Percentiles rank a stretch among this genome's conserved stretches.
These are phyloP conservation scores for Lignosus rhinocerotis DNA, from an alignment of 1,284 basidiomycete species.

Conservation along the genomic window DNA sequence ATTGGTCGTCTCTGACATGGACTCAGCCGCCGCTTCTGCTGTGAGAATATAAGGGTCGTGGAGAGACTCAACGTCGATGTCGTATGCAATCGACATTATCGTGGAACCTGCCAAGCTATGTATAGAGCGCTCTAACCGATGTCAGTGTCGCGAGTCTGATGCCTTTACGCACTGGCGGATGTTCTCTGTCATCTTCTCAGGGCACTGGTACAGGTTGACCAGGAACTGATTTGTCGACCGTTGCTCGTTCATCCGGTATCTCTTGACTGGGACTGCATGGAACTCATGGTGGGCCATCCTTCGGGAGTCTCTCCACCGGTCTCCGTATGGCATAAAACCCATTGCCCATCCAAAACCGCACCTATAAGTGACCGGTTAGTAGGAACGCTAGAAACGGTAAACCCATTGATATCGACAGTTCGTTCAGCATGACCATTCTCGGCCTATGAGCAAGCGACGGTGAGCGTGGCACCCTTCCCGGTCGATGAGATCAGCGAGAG, in stretches of 20 bases:
- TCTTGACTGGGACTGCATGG: conserved; percentile 12
- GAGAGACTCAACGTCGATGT: conserved; percentile 27
- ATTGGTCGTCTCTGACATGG: conserved; percentile 18
- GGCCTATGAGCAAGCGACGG: conserved; percentile 34
- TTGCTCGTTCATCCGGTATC: conserved; percentile 14
- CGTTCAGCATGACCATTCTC: conserved; percentile 31
- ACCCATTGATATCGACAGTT: conserved; percentile 30
- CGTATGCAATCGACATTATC: conserved; percentile 31
- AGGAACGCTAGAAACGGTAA: too few relatives aligned
- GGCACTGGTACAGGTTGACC: conserved; percentile 29
- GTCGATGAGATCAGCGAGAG: neutral
- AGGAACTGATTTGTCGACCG: conserved; percentile 37
- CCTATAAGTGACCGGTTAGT: conserved; percentile 26
- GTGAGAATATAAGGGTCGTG: conserved; percentile 28
- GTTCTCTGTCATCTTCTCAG: conserved; percentile 26
- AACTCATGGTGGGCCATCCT: conserved; percentile 35
- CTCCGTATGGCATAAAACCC: conserved; percentile 39
- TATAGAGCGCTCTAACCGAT: neutral
- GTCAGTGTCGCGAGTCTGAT: neutral
- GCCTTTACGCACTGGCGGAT: conserved; percentile 27
- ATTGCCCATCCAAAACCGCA: conserved; percentile 41
- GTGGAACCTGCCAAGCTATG: conserved; percentile 25
- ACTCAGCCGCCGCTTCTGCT: conserved; percentile 27
- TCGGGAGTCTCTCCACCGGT: conserved; percentile 41
- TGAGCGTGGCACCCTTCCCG: neutral